These are phyloP conservation scores for Tricholoma sp. DNA, from an alignment of 768 basidiomycete genomes.

Conservation along the genomic window DNA sequence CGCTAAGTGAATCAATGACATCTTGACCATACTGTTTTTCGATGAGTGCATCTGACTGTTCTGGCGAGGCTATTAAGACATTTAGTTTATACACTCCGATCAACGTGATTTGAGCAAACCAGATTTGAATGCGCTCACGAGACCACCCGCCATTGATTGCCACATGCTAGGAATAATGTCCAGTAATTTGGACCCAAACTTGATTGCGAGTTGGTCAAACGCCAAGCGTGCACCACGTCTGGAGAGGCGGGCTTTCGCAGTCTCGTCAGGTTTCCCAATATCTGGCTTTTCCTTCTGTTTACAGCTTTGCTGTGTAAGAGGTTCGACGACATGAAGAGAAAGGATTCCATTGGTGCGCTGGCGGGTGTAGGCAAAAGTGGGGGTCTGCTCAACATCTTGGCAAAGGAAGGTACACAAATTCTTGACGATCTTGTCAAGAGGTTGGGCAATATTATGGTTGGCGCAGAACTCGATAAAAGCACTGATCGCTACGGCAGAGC, in stretches of 20 bases:
- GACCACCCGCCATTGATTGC: conserved; percentile 82
- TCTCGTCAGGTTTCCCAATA: conserved; percentile 45
- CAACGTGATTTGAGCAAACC: conserved; percentile 40
- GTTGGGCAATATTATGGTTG: conserved; percentile 66
- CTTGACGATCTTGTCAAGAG: conserved; percentile 94
- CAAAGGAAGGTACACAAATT: conserved; percentile 97
- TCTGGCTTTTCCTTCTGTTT: conserved; percentile 39
- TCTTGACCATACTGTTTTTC: conserved; percentile 79
- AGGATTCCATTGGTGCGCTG: conserved; percentile 68
- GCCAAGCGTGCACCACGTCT: conserved; percentile 84
- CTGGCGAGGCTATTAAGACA: conserved; percentile 39
- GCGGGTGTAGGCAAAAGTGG: conserved; percentile 73
- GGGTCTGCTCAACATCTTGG: conserved; percentile 84
- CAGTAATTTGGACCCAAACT: conserved; percentile 70
- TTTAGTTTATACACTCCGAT: background rate
- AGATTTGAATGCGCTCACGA: conserved; percentile 59
- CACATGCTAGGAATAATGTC: conserved; percentile 90
- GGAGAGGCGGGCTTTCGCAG: conserved; percentile 60
- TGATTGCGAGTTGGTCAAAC: conserved; percentile 68
- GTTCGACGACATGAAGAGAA: conserved; percentile 52
- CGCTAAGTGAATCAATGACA: conserved; percentile 88
- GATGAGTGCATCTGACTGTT: conserved; percentile 58
- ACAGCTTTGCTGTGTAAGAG: conserved; percentile 21
- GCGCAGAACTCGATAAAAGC: conserved; percentile 85
- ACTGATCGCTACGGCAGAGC: conserved; percentile 83